Evolutionary conservation across 257 asterid species (phyloP), one percentile per base, ranked within the genome.

Genomic region (Knoxia roxburghii): DNA sequence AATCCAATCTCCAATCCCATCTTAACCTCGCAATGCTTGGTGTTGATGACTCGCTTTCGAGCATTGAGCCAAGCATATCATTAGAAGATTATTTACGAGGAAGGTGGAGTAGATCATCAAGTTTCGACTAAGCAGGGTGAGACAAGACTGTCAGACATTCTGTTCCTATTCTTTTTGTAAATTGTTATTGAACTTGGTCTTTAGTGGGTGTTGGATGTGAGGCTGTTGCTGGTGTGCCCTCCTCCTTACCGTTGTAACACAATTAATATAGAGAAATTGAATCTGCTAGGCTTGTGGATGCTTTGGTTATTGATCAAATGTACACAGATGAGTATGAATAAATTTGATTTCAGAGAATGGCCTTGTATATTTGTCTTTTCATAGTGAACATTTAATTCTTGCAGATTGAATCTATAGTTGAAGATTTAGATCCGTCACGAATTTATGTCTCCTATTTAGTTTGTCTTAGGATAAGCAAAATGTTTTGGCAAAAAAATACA

Each of bases 91-190:
- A 90, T 82, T 81, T 88, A 37, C 82, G 80, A 33, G 95, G 95
- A 54, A 75, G 99, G 78, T 81, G 95, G 88, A 88, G 97, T 77
- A 85, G 95, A 10, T 85, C 99, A 41, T 90, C 99, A 7, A 90
- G 96, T 90, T 82, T 94, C 26, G 96, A 94, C 81, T 92, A 72
- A 84, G 75, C 54, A 20, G 55, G 50, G 23, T 67, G 72, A 32
- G 53, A 45, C 76, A 33, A n/a, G 53, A 72, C 54, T 11, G 73
- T 68, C 23, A 62, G 29, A 43, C 39, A 49, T 74, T 62, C 72
- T 49, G 43, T 73, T 17, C 45, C 61, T 57, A 63, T 82, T 65
- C 68, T 69, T 72, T 62, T 33, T 73, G 72, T 58, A 48, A 60
- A 58, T 69, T 46, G 14, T 61, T 21, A 32, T 73, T 64, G 39